Conservation (phyloP, 1,284 basidiomycete species). For the Ustilago nuda region DNA sequence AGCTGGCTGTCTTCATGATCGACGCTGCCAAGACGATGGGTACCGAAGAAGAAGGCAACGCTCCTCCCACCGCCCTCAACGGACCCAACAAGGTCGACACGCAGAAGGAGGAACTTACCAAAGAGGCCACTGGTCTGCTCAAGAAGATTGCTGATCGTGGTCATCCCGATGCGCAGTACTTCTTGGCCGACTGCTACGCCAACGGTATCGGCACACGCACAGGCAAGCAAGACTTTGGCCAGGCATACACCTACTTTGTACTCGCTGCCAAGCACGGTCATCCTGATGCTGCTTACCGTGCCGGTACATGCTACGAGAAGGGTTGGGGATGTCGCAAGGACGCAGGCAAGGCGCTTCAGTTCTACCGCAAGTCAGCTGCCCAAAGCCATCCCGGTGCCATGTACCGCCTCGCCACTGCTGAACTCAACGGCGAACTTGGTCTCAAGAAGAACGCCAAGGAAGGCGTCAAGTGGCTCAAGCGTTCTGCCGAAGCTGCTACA, state of each 20-base stretch:
- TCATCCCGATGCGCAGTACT: constrained; percentile 93
- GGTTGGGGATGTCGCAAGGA: constrained; percentile 97
- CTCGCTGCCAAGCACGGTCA: constrained; percentile 98
- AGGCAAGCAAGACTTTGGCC: constrained; percentile 93
- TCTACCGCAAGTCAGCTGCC: constrained; percentile 90
- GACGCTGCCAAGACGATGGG: constrained; percentile 75
- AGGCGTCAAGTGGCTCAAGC: constrained; percentile 98
- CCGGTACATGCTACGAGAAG: constrained; percentile 97
- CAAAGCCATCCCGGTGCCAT: constrained; percentile 92
- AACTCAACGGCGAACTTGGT: constrained; percentile 94
- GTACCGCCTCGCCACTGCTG: constrained; percentile 94
- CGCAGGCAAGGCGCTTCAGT: constrained; percentile 88
- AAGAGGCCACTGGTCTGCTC: constrained; percentile 88
- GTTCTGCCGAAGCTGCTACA: constrained; percentile 81
- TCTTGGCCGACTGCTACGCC: constrained; percentile 95
- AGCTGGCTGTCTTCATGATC: constrained; percentile 98
- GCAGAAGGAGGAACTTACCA: constrained; percentile 76
- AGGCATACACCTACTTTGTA: constrained; percentile 94
- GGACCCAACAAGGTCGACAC: constrained; percentile 43
- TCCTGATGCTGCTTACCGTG: constrained; percentile 92
- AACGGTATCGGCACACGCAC: constrained; percentile 90
- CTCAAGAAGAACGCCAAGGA: constrained; percentile 88
- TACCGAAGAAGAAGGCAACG: constrained; percentile 31
- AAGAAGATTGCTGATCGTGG: constrained; percentile 92
- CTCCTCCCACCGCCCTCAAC: constrained; percentile 27